Conservation (phyloP, 225 moss, liverwort and hornwort genomes). For the Marchantia polymorpha region DNA sequence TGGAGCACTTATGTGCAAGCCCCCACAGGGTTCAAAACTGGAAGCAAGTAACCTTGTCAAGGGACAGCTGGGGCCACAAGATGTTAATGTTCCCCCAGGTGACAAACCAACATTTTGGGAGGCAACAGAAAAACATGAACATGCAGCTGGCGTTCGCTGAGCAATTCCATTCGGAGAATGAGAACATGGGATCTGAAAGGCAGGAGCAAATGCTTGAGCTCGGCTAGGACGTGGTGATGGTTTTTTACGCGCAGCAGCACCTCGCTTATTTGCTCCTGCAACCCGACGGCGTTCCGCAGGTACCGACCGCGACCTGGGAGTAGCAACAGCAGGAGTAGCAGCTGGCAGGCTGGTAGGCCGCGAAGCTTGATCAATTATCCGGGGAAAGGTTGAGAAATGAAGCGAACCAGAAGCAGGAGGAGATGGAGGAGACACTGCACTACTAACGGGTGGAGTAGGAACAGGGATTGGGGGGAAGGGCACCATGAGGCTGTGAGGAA, state of each 20-base stretch:
- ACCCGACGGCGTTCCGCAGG: neutral
- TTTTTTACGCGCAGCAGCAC: neutral
- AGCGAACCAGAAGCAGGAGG: neutral
- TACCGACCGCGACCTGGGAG: neutral
- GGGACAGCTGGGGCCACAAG: neutral
- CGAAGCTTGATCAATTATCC: neutral
- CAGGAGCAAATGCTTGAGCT: neutral
- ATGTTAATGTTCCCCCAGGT: no score
- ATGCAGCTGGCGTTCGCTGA: neutral
- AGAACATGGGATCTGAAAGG: neutral
- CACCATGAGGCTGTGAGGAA: neutral
- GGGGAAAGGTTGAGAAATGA: neutral
- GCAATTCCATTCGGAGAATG: neutral
- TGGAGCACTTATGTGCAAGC: no score
- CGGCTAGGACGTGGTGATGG: neutral
- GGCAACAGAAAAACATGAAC: no score
- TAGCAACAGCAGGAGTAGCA: neutral
- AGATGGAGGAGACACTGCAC: neutral
- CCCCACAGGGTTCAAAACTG: neutral
- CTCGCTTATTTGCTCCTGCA: neutral
- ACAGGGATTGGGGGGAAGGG: conserved; percentile 1
- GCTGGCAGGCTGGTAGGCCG: neutral
- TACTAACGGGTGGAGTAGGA: neutral
- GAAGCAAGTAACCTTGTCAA: neutral
- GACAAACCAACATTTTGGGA: neutral